A percentile compares a stretch with the other conserved stretches of the same genome.
These are phyloP conservation scores for Priceomyces carsonii DNA, from an alignment of 805 yeast species.

Conservation along the genomic window DNA sequence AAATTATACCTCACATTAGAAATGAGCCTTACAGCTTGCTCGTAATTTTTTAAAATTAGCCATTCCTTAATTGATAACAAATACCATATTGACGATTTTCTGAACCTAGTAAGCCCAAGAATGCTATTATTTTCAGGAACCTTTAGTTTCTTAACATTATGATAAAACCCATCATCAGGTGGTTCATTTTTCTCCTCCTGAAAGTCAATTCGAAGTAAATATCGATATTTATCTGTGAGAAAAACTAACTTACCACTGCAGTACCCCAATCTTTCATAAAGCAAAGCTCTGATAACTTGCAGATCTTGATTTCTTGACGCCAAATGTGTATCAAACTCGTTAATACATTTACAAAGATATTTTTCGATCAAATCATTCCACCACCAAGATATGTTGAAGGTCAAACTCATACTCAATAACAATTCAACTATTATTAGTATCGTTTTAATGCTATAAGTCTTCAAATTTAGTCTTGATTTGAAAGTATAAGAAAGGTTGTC, in stretches of 20 bases:
- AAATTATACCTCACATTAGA: slow-evolving; percentile 26
- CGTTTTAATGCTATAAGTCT: slow-evolving; percentile 70
- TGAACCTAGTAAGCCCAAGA: slow-evolving; percentile 56
- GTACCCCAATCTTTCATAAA: slow-evolving; percentile 43
- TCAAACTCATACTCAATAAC: slow-evolving; percentile 49
- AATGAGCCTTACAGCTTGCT: slow-evolving; percentile 27
- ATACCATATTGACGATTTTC: slow-evolving; percentile 80
- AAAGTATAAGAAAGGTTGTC: slow-evolving; percentile 78
- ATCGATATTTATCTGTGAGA: slow-evolving; percentile 20
- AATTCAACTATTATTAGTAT: slow-evolving; percentile 69
- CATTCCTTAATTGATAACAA: slow-evolving; percentile 75
- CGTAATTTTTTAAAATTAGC: slow-evolving; percentile 30
- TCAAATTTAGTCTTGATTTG: slow-evolving; percentile 66
- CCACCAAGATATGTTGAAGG: slow-evolving; percentile 44
- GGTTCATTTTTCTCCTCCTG: slow-evolving; percentile 1
- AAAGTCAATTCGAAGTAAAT: slow-evolving; percentile 25
- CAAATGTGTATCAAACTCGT: slow-evolving; percentile 45
- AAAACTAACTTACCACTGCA: slow-evolving; percentile 48
- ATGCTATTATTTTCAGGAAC: slow-evolving; percentile 38
- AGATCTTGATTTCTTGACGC: slow-evolving; percentile 40
- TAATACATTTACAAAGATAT: slow-evolving; percentile 48
- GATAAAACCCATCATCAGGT: slow-evolving; percentile 33
- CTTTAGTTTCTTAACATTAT: slow-evolving; percentile 34
- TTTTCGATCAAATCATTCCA: slow-evolving; percentile 45
- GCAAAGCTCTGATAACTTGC: slow-evolving; percentile 45